Conservation (phyloP, 2,329 filamentous ascomycete species). For the Diplodia seriata region DNA sequence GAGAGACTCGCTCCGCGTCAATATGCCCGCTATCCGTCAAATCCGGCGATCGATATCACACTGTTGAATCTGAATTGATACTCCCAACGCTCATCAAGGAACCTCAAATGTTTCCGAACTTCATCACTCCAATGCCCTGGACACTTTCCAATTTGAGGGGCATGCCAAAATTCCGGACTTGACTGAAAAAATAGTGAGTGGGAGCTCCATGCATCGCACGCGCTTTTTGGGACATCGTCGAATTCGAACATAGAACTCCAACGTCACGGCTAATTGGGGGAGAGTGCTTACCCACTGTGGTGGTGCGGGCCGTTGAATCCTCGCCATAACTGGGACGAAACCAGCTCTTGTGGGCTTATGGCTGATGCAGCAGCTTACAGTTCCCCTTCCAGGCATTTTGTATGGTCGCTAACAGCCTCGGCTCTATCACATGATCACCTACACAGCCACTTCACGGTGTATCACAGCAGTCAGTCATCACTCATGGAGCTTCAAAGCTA, state of each 20-base stretch:
- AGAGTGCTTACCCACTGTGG: neutral
- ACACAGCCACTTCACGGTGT: neutral
- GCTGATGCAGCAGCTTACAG: neutral
- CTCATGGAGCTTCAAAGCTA: neutral
- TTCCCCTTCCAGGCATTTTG: neutral
- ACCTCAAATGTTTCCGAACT: neutral
- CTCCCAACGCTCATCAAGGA: neutral
- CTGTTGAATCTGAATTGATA: neutral
- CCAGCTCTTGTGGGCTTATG: neutral
- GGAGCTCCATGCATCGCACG: neutral
- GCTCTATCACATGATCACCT: neutral
- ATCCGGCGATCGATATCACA: neutral
- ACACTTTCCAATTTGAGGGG: neutral
- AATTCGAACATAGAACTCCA: neutral
- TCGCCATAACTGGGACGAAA: neutral
- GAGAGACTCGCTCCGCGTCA: neutral
- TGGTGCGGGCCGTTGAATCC: neutral
- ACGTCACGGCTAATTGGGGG: neutral
- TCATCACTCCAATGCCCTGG: neutral
- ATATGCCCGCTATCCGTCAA: neutral
- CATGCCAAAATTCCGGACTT: neutral
- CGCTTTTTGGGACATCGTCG: neutral
- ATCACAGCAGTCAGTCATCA: neutral
- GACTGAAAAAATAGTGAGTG: neutral
- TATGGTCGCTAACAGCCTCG: neutral